Conservation (phyloP, 352 stramenopile genomes). For the Phytophthora cryptogea region DNA sequence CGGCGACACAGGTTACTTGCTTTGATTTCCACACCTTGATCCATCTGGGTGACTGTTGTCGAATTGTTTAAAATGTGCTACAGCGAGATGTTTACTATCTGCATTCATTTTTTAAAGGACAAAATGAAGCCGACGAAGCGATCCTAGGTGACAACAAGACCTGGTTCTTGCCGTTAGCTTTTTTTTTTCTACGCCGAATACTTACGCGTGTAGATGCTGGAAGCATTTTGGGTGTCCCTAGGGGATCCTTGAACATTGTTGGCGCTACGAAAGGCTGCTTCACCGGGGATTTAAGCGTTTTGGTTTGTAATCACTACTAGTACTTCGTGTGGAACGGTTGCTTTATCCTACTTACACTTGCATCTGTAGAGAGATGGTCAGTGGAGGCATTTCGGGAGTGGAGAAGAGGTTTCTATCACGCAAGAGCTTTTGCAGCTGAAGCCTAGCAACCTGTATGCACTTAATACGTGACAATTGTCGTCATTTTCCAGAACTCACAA, state of each 20-base stretch:
- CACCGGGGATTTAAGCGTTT: slow-evolving; percentile 52
- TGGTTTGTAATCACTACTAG: slow-evolving; percentile 29
- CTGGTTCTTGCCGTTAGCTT: background rate
- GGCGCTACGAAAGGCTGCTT: slow-evolving; percentile 86
- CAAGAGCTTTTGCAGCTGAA: slow-evolving; percentile 70
- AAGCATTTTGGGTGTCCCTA: slow-evolving; percentile 69
- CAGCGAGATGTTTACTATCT: slow-evolving; percentile 88
- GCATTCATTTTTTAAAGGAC: slow-evolving; percentile 81
- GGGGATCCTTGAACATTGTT: slow-evolving; percentile 78
- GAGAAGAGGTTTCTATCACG: slow-evolving; percentile 78
- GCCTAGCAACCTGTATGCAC: slow-evolving; percentile 50
- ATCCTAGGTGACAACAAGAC: slow-evolving; percentile 58
- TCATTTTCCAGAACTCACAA: background rate
- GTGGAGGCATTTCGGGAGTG: slow-evolving; percentile 59
- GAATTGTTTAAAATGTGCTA: background rate
- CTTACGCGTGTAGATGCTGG: slow-evolving; percentile 51
- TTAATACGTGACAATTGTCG: background rate
- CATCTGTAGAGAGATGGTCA: slow-evolving; percentile 46
- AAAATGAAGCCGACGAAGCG: slow-evolving; percentile 82
- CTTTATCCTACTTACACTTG: slow-evolving; percentile 6
- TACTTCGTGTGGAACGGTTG: background rate
- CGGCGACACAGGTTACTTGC: slow-evolving; percentile 69
- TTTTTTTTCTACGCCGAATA: background rate
- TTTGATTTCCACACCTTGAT: background rate
- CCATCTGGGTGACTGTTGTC: background rate